Conservation (phyloP, 495 filamentous ascomycete genomes). For the Aspergillus homomorphus region DNA sequence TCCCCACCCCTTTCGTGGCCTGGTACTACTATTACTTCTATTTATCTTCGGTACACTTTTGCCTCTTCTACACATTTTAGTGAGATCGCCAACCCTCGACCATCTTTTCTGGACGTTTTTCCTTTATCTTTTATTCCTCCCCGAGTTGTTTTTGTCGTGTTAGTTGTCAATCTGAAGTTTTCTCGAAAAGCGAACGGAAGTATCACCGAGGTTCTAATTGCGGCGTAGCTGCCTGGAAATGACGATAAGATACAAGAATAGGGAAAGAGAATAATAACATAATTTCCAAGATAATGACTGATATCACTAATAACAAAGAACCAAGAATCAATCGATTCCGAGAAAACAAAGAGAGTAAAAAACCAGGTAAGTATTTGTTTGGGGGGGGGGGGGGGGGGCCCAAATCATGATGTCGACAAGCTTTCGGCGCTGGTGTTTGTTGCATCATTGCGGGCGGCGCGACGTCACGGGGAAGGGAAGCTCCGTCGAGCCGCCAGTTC, state of each 20-base stretch:
- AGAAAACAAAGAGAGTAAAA: too few species aligned
- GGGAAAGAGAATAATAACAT: not conserved
- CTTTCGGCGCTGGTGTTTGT: not conserved
- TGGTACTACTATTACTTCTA: constrained; percentile 32
- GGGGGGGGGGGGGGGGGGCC: too few species aligned
- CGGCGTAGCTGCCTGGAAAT: not conserved
- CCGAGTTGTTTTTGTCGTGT: constrained; percentile 19
- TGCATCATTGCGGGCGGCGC: constrained; percentile 7
- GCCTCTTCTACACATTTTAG: constrained; percentile 28
- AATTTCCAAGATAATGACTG: not conserved
- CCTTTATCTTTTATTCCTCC: constrained; percentile 10
- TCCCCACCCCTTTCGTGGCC: constrained; percentile 29
- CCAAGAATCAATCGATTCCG: too few species aligned
- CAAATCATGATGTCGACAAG: not conserved
- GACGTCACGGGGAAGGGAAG: constrained; percentile 16
- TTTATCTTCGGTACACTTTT: constrained; percentile 27
- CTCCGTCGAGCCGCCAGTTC: not conserved
- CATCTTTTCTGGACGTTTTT: constrained; percentile 29
- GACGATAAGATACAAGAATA: not conserved
- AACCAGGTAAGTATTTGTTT: not conserved
- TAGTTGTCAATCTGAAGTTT: constrained; percentile 27
- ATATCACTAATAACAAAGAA: too few species aligned
- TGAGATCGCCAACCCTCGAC: constrained; percentile 28
- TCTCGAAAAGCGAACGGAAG: constrained; percentile 14
- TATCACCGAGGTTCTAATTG: not conserved